Percentiles rank a stretch among this genome's conserved stretches.
phyloP scores from a whole-genome alignment of 2,329 filamentous ascomycete species.

The Claviceps fusiformis region DNA sequence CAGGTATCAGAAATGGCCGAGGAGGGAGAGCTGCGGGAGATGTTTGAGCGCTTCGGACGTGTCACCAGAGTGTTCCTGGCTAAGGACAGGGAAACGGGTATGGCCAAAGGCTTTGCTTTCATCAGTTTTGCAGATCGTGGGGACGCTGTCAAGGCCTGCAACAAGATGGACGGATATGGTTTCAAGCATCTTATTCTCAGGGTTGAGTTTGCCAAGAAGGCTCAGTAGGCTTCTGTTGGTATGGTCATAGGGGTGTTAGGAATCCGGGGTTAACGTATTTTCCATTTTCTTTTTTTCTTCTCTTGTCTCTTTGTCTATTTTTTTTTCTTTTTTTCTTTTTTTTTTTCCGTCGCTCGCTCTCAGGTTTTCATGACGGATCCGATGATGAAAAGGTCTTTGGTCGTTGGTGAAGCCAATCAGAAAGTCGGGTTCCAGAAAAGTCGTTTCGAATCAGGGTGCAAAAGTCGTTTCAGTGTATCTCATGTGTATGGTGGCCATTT shows the following conservation, averaged over 20 bases:
- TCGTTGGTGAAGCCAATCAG: not conserved
- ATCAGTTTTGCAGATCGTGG: constrained; percentile 87
- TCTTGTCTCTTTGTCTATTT: no score
- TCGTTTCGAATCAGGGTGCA: not conserved
- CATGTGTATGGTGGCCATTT: not conserved
- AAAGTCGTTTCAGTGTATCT: not conserved
- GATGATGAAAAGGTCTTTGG: not conserved
- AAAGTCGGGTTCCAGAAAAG: not conserved
- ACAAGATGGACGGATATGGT: constrained; percentile 94
- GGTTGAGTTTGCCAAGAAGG: constrained; percentile 79
- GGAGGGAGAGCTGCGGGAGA: constrained; percentile 85
- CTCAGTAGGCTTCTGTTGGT: constrained; percentile 21
- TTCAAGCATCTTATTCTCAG: constrained; percentile 78
- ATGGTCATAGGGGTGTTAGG: not conserved
- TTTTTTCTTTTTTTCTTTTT: not conserved
- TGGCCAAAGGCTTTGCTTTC: constrained; percentile 97
- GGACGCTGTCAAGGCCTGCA: constrained; percentile 84
- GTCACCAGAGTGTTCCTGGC: constrained; percentile 96
- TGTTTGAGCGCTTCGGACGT: constrained; percentile 95
- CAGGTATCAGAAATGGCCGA: constrained; percentile 95
- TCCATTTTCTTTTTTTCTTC: no score
- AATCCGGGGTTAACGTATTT: constrained; percentile 4
- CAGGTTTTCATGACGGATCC: not conserved
- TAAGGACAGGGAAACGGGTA: constrained; percentile 90
- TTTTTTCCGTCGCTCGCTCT: not conserved